Evolutionary conservation across 2,329 filamentous ascomycete species (phyloP), one percentile per base, ranked within the genome.

Genomic region (Xylariales sp.): DNA sequence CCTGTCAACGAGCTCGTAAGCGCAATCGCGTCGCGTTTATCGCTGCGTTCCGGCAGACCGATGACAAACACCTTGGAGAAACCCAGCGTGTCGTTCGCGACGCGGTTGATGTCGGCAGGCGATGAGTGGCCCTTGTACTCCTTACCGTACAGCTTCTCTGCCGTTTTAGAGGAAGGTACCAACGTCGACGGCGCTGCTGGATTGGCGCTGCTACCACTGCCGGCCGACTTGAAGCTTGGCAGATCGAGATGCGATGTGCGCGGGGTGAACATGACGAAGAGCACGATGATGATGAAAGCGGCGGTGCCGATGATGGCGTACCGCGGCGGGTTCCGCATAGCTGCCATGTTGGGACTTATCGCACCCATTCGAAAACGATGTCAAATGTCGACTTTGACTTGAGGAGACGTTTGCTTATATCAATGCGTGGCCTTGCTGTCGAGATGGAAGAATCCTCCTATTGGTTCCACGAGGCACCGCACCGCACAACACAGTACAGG

Each of bases 11-110:
- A 57, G 28, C 66, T 61, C 4, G 64, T 60, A 8, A 76, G 53
- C 1, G 63, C 55, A 14, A 76, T 55, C 3, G 64, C 66, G 59
- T 76, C 73, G 37, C 68, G 63, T 47, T 72, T 71, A 51, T 76
- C 71, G 4, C 63, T 66, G 24, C 73, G 61, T 29, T 66, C 61
- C 4, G 69, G 65, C 8, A 76, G 56, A 4, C 66, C 64, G 33
- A 76, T 59, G 18, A 68, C 65, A 41, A 71, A 57, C 4, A 60
- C 44, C 34, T 57, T 59, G n/a, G 51, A 46, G 36, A 60, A 60
- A 1, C 56, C 58, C 2, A 59, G 44, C 2, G 53, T 56, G n/a
- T 43, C 40, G 42, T 61, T 59, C 14, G 46, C 41, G 8, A 53
- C 51, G 2, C 46, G 49, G 27, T 51, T 47, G 36, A 53, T 43